Evolutionary conservation across 129 eudicot genomes (phyloP), one percentile per base, ranked within the genome.

Genomic region (Cynara cardunculus): DNA sequence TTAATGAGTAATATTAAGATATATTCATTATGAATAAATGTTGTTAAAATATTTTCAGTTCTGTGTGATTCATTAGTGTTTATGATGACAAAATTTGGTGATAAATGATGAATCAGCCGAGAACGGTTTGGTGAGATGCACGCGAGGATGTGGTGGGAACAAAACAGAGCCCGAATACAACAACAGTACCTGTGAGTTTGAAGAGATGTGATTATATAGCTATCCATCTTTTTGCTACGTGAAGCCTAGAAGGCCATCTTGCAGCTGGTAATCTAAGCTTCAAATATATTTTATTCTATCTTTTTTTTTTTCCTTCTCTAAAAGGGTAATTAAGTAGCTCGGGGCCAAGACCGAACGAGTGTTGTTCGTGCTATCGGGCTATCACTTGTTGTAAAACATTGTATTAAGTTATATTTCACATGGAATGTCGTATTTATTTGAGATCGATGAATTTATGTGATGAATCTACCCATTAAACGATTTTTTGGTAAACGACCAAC

Each of bases 91-190:
- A 49, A 49, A 56, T 64, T 62, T 34, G 13, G 24, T 30, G 1
- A 18, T 25, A 37, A 59, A 8, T 70, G 78, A 27, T 70, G 66
- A 12, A 89, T 85, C 90, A 95, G 99, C 75, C 99, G 99, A 53
- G 97, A 92, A 82, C 87, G 77, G 78, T 95, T 95, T 44, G 97
- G 97, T 46, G 99, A 95, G 76, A 81, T 80, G 91, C 94, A 89
- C n/a, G 99, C 99, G 30, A 89, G 97, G 64, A 1, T 87, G 89
- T 95, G 99, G 99, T 95, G 99, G 99, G 96, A 95, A 84, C 90
- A 87, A 77, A 95, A 95, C 87, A 80, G 87, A 87, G 93, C 87
- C 32, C 86, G 99, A 78, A 95, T 95, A 65, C 97, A 95, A 79
- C 90, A 90, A 75, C 97, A 95, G 74, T 95, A 95, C 88, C 86